These are phyloP conservation scores for Populus ilicifolia DNA, from an alignment of 345 rosid species.

Conservation along the genomic window DNA sequence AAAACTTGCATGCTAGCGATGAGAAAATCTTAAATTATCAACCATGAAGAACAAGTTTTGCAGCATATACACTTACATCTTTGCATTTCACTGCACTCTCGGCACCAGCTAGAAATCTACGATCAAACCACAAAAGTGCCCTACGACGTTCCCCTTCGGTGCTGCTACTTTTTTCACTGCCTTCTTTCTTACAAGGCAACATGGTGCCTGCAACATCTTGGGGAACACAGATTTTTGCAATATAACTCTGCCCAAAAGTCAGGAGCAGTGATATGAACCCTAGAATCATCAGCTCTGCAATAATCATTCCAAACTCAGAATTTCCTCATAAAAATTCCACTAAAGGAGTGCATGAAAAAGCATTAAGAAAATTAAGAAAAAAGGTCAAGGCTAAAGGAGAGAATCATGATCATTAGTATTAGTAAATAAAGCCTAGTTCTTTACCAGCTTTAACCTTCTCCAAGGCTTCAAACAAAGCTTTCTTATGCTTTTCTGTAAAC, in stretches of 20 bases:
- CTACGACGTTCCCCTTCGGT: constrained; percentile 34
- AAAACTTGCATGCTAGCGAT: not conserved
- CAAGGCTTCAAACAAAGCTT: constrained; percentile 74
- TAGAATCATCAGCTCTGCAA: constrained; percentile 88
- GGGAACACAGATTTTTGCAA: constrained; percentile 65
- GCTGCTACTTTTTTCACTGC: not conserved
- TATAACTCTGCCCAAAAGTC: constrained; percentile 64
- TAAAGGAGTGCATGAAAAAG: not conserved
- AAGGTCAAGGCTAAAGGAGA: not conserved
- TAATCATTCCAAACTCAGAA: not conserved
- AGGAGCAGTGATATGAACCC: constrained; percentile 91
- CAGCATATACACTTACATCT: constrained; percentile 36
- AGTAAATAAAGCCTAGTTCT: constrained; percentile 2
- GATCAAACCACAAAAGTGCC: constrained; percentile 55
- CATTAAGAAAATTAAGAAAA: not conserved
- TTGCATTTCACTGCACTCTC: constrained; percentile 39
- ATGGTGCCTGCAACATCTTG: constrained; percentile 46
- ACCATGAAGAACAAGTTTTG: not conserved
- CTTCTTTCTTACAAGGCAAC: constrained; percentile 57
- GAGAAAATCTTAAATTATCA: not conserved
- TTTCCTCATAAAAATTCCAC: not conserved
- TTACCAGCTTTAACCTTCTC: constrained; percentile 86
- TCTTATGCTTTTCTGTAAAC: constrained; percentile 76
- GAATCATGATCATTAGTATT: not conserved
- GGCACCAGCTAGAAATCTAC: constrained; percentile 43